These are phyloP conservation scores for Neostapfia colusana DNA, from an alignment of 176 grass and related monocot species.

Conservation along the genomic window DNA sequence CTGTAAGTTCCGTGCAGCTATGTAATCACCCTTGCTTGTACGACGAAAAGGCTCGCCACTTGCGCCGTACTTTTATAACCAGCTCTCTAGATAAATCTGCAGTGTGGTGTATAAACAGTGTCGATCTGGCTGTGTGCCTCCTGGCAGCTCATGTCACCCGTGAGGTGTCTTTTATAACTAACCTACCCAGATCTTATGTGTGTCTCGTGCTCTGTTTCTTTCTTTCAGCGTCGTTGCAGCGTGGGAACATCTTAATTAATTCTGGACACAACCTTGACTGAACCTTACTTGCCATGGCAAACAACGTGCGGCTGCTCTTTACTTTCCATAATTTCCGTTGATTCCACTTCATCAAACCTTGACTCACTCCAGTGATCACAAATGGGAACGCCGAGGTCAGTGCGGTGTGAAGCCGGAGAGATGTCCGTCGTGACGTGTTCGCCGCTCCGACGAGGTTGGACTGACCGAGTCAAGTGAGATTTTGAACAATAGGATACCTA, in stretches of 20 bases:
- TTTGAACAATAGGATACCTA: too few relatives aligned
- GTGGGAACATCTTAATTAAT: background rate
- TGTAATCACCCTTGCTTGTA: background rate
- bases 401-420: background rate
- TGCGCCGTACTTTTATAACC: conserved; percentile 21
- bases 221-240: background rate
- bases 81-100: too few relatives aligned
- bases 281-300: background rate
- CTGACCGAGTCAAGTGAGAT: too few relatives aligned
- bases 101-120: too few relatives aligned
- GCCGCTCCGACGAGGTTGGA: background rate
- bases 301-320: background rate
- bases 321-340: background rate
- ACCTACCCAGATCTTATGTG: background rate
- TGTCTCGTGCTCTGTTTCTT: too few relatives aligned
- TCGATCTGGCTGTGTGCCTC: background rate
- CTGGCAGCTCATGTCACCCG: background rate
- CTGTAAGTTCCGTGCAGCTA: background rate
- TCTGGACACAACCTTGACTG: background rate
- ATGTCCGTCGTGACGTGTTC: background rate
- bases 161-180: conserved; percentile 32
- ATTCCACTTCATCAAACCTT: background rate
- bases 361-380: conserved; percentile 4
- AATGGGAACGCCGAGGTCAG: background rate
- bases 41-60: background rate